Conservation (phyloP, 495 filamentous ascomycete species). For the Xylona heveae region DNA sequence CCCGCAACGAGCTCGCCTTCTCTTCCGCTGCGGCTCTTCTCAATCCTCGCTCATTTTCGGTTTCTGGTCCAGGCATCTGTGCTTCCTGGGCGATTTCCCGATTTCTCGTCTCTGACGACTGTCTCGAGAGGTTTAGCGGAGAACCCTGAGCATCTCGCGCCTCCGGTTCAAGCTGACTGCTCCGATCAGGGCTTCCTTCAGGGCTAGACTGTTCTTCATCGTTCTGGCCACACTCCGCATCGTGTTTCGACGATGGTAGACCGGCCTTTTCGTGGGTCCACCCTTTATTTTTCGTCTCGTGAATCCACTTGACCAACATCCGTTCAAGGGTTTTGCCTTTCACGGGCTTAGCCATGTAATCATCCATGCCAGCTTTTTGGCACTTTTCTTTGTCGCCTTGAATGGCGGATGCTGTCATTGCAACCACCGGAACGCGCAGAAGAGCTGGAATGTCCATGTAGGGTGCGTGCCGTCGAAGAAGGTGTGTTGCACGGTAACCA, state of each 20-base stretch:
- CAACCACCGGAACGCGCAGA: constrained; percentile 45
- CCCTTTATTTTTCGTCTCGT: too few species aligned
- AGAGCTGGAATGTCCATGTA: constrained; percentile 27
- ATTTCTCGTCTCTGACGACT: too few species aligned
- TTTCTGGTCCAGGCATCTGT: constrained; percentile 4
- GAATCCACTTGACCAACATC: constrained; percentile 41
- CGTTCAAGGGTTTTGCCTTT: constrained; percentile 43
- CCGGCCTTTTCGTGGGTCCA: not conserved
- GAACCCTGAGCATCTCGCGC: too few species aligned
- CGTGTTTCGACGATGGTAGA: not conserved
- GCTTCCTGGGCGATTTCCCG: constrained; percentile 12
- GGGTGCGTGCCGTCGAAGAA: constrained; percentile 36
- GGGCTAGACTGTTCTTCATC: too few species aligned
- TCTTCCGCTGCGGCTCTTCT: constrained; percentile 20
- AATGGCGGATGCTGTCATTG: constrained; percentile 66
- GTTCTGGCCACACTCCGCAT: not conserved
- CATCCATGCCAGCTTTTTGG: constrained; percentile 57
- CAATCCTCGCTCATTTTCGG: constrained; percentile 12
- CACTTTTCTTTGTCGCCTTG: constrained; percentile 68
- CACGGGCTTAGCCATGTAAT: constrained; percentile 65
- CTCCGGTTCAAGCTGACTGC: too few species aligned
- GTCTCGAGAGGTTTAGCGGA: too few species aligned
- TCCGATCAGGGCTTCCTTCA: not conserved
- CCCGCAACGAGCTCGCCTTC: constrained; percentile 21
- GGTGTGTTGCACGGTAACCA: constrained; percentile 55